These are phyloP conservation scores for Colletotrichum sp. DNA, from an alignment of 2,329 filamentous ascomycete species.

Conservation along the genomic window DNA sequence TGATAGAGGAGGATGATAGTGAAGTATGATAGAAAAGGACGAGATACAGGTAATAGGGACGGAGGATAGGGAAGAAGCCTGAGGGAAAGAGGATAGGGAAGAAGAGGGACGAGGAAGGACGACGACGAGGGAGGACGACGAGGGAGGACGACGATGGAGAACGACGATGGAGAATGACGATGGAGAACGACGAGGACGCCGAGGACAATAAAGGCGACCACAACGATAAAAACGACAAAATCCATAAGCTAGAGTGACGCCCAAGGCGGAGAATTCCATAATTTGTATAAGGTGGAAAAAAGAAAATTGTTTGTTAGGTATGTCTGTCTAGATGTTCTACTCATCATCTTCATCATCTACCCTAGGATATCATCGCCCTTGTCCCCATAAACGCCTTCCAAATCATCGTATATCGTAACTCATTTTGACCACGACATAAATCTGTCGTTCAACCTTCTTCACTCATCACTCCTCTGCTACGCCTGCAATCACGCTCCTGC, in stretches of 20 bases:
- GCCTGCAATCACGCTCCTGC: slow-evolving; percentile 2
- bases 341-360: background rate
- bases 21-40: too few species aligned
- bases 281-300: background rate
- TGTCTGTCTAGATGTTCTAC: background rate
- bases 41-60: too few species aligned
- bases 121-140: background rate
- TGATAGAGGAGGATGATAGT: too few species aligned
- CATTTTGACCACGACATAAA: background rate
- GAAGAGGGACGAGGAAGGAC: too few species aligned
- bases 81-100: too few species aligned
- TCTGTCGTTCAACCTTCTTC: background rate
- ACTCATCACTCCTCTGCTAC: background rate
- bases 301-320: background rate
- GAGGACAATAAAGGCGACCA: background rate
- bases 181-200: too few species aligned
- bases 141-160: background rate
- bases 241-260: accelerated
- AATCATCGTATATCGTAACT: background rate
- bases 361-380: background rate
- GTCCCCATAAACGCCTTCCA: background rate
- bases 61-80: too few species aligned
- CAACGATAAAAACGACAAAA: background rate
- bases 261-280: background rate
- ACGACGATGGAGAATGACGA: background rate